Conservation (phyloP, 192 early-diverging fungal genomes). For the Spizellomyces punctatus region DNA sequence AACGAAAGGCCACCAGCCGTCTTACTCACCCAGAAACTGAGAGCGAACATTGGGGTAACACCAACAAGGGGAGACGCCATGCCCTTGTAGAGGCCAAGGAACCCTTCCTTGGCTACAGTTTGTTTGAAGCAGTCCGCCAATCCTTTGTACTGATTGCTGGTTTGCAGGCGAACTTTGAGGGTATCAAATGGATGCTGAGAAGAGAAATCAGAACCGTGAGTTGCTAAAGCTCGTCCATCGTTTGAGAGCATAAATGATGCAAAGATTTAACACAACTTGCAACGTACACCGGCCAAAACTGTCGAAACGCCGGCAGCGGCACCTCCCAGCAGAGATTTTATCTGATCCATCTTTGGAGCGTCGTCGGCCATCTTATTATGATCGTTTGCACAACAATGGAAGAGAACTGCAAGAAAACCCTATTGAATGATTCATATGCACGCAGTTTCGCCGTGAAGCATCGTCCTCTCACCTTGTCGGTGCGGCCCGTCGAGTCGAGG, state of each 20-base stretch:
- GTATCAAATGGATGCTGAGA: slow-evolving; percentile 58
- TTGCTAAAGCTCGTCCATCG: background rate
- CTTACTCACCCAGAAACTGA: slow-evolving; percentile 81
- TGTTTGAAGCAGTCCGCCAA: slow-evolving; percentile 89
- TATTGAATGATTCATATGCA: too few relatives aligned
- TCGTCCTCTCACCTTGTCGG: too few relatives aligned
- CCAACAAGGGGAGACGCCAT: slow-evolving; percentile 92
- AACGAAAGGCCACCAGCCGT: background rate
- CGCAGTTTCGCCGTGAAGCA: too few relatives aligned
- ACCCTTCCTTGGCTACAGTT: slow-evolving; percentile 87
- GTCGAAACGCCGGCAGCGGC: slow-evolving; percentile 87
- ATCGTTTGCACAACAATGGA: too few relatives aligned
- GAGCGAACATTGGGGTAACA: slow-evolving; percentile 94
- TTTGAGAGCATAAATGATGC: background rate
- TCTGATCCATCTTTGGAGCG: slow-evolving; percentile 39
- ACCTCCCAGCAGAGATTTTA: slow-evolving; percentile 87
- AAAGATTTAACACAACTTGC: background rate
- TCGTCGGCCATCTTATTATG: slow-evolving; percentile 5
- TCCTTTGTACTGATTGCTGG: slow-evolving; percentile 82
- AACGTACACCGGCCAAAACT: slow-evolving; percentile 70
- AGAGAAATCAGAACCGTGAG: background rate
- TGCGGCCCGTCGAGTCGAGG: too few relatives aligned
- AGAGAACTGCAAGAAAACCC: too few relatives aligned
- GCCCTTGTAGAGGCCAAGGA: slow-evolving; percentile 92
- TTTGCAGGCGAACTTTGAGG: slow-evolving; percentile 96